A percentile compares a stretch with the other conserved stretches of the same genome.
Evolutionary conservation across 179 eudicot species (phyloP).

Genomic region (Heliamphora pulchella): DNA sequence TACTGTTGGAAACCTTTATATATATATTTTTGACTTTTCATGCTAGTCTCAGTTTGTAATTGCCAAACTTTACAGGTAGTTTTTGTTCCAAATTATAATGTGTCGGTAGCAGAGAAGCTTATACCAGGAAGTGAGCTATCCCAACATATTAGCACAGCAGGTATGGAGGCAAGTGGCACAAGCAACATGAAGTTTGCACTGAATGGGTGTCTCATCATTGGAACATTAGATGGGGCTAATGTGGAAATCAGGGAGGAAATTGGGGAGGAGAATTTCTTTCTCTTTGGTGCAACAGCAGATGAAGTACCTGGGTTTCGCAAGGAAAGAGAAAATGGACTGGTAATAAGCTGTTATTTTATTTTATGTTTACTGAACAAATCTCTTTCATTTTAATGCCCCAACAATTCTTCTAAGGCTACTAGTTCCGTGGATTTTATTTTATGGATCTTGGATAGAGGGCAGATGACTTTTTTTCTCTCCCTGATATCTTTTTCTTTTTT

Average conservation of each 20-base stretch:
- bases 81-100: constrained; percentile 96
- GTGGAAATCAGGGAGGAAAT: constrained; percentile 96
- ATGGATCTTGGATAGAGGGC: neutral
- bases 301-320: constrained; percentile 80
- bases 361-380: neutral
- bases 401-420: neutral
- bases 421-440: neutral
- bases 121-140: constrained; percentile 98
- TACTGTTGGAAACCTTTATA: neutral
- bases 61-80: constrained; percentile 50
- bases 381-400: constrained; percentile 8
- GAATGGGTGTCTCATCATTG: constrained; percentile 94
- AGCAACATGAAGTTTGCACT: constrained; percentile 99
- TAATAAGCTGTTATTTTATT: constrained; percentile 17
- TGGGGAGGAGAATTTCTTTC: constrained; percentile 86
- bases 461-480: neutral
- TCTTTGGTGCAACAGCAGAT: constrained; percentile 97
- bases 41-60: constrained; percentile 3
- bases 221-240: constrained; percentile 96
- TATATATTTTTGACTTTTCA: neutral
- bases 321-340: constrained; percentile 93
- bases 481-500: neutral
- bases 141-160: constrained; percentile 98
- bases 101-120: constrained; percentile 95
- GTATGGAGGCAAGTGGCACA: constrained; percentile 99